A percentile compares a stretch with the other conserved stretches of the same genome.
Evolutionary conservation across 345 rosid species (phyloP).

Genomic region (Cardamine resedifolia): DNA sequence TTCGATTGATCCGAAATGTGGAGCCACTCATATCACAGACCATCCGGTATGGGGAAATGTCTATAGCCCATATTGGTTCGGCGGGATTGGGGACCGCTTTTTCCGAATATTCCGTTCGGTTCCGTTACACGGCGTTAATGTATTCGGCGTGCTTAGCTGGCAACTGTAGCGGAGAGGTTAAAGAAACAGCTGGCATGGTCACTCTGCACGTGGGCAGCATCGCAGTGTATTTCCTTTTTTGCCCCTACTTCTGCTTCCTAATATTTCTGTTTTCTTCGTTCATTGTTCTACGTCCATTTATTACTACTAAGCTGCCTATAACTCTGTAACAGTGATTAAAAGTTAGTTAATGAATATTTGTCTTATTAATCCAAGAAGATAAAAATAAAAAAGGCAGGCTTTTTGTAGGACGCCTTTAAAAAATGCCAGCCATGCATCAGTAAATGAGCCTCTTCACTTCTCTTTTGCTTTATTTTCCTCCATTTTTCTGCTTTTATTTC

Average conservation of each 20-base stretch:
- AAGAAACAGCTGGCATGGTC: slow-evolving; percentile 41
- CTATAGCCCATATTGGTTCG: slow-evolving; percentile 25
- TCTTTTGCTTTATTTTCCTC: slow-evolving; percentile 14
- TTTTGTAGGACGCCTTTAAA: slow-evolving; percentile 4
- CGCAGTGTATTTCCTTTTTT: background rate
- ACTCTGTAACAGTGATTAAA: background rate
- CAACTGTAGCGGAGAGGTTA: slow-evolving; percentile 17
- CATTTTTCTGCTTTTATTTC: slow-evolving; percentile 4
- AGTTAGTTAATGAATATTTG: background rate
- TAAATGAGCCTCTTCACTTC: slow-evolving; percentile 31
- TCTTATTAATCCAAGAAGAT: background rate
- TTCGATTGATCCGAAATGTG: slow-evolving; percentile 20
- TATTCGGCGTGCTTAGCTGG: slow-evolving; percentile 41
- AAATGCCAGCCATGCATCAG: slow-evolving; percentile 23
- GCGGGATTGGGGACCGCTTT: slow-evolving; percentile 23
- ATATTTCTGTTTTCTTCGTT: background rate
- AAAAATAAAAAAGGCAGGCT: background rate
- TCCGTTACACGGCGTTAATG: slow-evolving; percentile 33
- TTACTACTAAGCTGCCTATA: background rate
- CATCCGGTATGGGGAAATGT: slow-evolving; percentile 28
- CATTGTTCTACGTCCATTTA: background rate
- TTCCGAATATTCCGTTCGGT: slow-evolving; percentile 1
- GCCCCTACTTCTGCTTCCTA: background rate
- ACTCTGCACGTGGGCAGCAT: slow-evolving; percentile 35
- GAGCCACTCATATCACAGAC: slow-evolving; percentile 23